These are phyloP conservation scores for Tuber melanosporum DNA, from an alignment of 495 filamentous ascomycete genomes.

Conservation along the genomic window DNA sequence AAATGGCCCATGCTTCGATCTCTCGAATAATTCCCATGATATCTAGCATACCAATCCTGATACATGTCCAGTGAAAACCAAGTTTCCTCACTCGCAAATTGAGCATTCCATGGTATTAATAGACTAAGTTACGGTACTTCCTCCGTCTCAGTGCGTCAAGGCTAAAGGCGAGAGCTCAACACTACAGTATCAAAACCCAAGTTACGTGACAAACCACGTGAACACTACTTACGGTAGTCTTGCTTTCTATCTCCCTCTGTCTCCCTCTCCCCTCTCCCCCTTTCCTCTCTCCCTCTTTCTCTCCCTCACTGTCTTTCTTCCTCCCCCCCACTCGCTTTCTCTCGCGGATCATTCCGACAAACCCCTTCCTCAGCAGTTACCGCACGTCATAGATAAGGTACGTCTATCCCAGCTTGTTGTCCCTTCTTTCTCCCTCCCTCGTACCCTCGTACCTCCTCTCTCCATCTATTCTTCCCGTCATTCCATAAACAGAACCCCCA, in stretches of 20 bases:
- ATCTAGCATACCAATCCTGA: not conserved
- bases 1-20: not conserved
- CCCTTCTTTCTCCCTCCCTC: conserved; percentile 20
- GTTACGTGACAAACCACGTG: conserved; percentile 2
- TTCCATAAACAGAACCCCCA: not conserved
- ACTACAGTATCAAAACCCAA: not conserved
- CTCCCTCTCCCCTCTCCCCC: not conserved
- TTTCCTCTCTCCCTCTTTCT: not conserved
- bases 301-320: not conserved
- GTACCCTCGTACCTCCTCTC: not conserved
- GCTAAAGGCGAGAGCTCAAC: not conserved
- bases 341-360: not conserved
- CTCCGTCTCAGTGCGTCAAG: not conserved
- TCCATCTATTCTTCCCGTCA: not conserved
- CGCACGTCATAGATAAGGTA: conserved; percentile 39
- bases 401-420: conserved; percentile 31
- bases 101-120: not conserved
- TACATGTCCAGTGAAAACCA: not conserved
- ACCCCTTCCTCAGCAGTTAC: not conserved
- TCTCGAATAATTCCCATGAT: not conserved
- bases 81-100: not conserved
- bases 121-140: not conserved
- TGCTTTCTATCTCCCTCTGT: not conserved
- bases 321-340: not conserved
- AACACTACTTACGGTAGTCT: not conserved